Evolutionary conservation across 441 rosid species (phyloP).

Genomic region (Aleurites moluccanus): DNA sequence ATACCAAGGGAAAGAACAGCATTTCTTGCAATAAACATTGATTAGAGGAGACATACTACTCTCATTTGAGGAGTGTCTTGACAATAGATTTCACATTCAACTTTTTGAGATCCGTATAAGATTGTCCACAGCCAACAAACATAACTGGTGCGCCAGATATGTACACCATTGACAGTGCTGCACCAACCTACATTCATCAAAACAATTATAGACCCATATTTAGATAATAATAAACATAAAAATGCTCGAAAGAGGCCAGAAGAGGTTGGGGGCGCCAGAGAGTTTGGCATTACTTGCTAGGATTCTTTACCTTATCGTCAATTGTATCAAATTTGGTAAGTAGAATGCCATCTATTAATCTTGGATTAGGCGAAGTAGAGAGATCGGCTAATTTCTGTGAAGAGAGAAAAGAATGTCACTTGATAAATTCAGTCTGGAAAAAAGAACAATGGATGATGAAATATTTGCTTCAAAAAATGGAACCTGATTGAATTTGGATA

Average conservation of each 20-base stretch:
- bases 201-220: background rate
- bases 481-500: constrained; percentile 95
- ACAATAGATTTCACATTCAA: constrained; percentile 82
- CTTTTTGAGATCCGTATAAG: constrained; percentile 90
- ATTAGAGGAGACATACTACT: constrained; percentile 17
- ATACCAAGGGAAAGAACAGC: constrained; percentile 13
- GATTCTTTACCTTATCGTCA: constrained; percentile 77
- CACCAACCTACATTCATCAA: constrained; percentile 69
- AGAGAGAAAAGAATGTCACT: constrained; percentile 10
- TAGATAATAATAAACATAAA: too few relatives aligned
- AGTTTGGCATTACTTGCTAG: too few relatives aligned
- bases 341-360: constrained; percentile 89
- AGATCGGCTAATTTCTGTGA: constrained; percentile 86
- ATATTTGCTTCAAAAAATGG: constrained; percentile 11
- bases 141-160: constrained; percentile 92
- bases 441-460: background rate
- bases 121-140: constrained; percentile 99
- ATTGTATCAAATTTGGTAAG: constrained; percentile 96
- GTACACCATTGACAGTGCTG: constrained; percentile 96
- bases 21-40: constrained; percentile 5
- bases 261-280: too few relatives aligned
- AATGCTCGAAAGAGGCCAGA: background rate
- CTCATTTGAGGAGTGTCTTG: constrained; percentile 89
- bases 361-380: constrained; percentile 65
- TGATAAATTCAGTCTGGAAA: background rate